Evolutionary conservation across 2,329 filamentous ascomycete species (phyloP).

Genomic region (Aspergillus chevalieri): DNA sequence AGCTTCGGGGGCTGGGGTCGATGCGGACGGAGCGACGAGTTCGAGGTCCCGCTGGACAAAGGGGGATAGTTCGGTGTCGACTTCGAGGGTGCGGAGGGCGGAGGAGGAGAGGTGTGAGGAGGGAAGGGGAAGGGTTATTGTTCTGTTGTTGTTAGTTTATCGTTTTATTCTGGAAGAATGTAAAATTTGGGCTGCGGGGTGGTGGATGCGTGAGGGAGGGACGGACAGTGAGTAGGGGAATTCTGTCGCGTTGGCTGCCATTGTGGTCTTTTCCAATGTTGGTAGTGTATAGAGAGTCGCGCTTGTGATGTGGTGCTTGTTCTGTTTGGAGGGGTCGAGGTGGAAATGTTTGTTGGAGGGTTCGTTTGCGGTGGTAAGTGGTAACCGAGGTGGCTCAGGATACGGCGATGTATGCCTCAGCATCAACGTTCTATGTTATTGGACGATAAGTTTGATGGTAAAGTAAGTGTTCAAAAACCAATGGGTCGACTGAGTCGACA

Average conservation of each 20-base stretch:
- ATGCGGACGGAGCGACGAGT: conserved; percentile 37
- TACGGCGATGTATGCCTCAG: no score
- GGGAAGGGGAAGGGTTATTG: conserved; percentile 74
- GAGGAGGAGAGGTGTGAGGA: conserved; percentile 69
- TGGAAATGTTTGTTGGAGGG: no score
- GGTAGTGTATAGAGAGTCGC: no score
- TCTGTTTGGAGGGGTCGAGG: no score
- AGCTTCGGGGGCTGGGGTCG: neutral
- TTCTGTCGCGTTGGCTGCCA: conserved; percentile 20
- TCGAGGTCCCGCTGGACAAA: conserved; percentile 69
- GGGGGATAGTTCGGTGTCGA: conserved; percentile 84
- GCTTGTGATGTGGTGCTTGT: no score
- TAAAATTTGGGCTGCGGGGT: conserved; percentile 3
- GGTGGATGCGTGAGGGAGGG: conserved; percentile 4
- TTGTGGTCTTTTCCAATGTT: neutral
- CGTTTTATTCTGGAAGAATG: conserved; percentile 1
- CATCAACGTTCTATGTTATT: no score
- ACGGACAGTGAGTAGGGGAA: conserved; percentile 37
- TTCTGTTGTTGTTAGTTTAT: conserved; percentile 43
- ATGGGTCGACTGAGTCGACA: no score
- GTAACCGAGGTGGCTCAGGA: no score
- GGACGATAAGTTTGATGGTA: no score
- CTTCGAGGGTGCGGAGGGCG: conserved; percentile 68
- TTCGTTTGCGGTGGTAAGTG: no score
- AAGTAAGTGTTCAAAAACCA: no score